Base-by-base conservation (phyloP, 1,284 basidiomycete genomes). In the Apiotrichum domesticum region DNA sequence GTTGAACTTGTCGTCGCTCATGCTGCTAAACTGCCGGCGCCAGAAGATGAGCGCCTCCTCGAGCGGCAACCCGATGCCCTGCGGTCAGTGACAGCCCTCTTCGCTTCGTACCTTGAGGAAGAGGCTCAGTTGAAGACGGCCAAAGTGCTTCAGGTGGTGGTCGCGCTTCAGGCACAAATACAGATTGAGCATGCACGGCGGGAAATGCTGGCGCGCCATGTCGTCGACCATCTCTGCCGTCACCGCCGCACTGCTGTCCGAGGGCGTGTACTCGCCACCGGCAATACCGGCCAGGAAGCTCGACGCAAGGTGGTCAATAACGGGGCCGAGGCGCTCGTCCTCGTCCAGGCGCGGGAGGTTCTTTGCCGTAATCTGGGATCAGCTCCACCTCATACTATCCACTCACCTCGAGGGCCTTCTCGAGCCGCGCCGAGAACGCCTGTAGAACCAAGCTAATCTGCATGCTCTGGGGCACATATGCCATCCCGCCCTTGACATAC, bases 41-140 rank as follows among this genome's bases (percentile, higher is more conserved):
- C 96, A 99, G 78, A 98, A 98, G 6, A 85, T 78, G 52, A 98
- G 78, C 2, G 96, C 94, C 77, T 99, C 95, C 35, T 99, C 95
- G 51, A 99, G 85, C 0, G 93, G 89, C 51, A 99, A 77, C 2
- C 95, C 95, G 54, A 98, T 81, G 4, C 91, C 88, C 92, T 96
- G 67, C 32, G 40, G 40, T 48, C 2, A 68, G 67, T 49, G 35
- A 21, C 33, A 46, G 14, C 21, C n/a, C 3, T 7, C 9, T 8
- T 2, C 4, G 13, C 4, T 7, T 64, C 76, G 54, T 59, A 87
- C 92, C 84, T 99, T 99, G 66, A 99, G 80, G 80, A 98, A 99
- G 40, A 98, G 77, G 2, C 89, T 91, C 72, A 97, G 92, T 69
- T 98, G 89, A 69, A 97, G 75, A 34, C 96, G 82, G 11, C 89